phyloP scores from a whole-genome alignment of 2,329 filamentous ascomycete genomes.

The Colletotrichum lini region DNA sequence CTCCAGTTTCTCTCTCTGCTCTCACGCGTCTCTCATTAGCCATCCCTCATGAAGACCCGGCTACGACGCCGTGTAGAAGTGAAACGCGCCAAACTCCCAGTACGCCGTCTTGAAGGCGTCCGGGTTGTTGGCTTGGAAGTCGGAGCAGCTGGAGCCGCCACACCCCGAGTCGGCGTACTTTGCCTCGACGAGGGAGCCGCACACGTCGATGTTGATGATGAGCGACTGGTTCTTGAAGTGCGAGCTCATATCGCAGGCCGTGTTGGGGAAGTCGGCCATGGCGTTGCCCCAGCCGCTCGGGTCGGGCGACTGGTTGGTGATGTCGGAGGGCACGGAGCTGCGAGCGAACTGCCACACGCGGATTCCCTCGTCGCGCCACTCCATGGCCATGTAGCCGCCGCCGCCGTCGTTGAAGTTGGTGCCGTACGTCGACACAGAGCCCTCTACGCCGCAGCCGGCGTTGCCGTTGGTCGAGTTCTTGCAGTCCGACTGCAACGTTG shows the following conservation, averaged over 20 bases:
- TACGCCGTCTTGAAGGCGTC: slow-evolving; percentile 70
- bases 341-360: slow-evolving; percentile 74
- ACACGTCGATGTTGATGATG: slow-evolving; percentile 76
- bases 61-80: slow-evolving; percentile 64
- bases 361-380: slow-evolving; percentile 73
- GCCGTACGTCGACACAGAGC: slow-evolving; percentile 62
- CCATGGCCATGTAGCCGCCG: slow-evolving; percentile 73
- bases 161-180: slow-evolving; percentile 63
- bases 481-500: slow-evolving; percentile 61
- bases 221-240: slow-evolving; percentile 78
- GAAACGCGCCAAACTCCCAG: slow-evolving; percentile 75
- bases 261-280: slow-evolving; percentile 75
- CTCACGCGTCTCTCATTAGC: not conserved
- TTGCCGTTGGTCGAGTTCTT: slow-evolving; percentile 66
- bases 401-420: slow-evolving; percentile 64
- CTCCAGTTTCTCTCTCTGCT: not conserved
- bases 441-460: slow-evolving; percentile 70
- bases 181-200: slow-evolving; percentile 68
- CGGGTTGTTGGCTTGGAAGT: slow-evolving; percentile 71
- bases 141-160: slow-evolving; percentile 64
- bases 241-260: slow-evolving; percentile 69
- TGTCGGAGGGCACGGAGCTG: slow-evolving; percentile 64
- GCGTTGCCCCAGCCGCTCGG: slow-evolving; percentile 74
- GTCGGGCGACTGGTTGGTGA: slow-evolving; percentile 67
- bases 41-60: not conserved